These are phyloP conservation scores for Wickerhamomyces tratensis DNA, from an alignment of 805 yeast genomes.

Conservation along the genomic window DNA sequence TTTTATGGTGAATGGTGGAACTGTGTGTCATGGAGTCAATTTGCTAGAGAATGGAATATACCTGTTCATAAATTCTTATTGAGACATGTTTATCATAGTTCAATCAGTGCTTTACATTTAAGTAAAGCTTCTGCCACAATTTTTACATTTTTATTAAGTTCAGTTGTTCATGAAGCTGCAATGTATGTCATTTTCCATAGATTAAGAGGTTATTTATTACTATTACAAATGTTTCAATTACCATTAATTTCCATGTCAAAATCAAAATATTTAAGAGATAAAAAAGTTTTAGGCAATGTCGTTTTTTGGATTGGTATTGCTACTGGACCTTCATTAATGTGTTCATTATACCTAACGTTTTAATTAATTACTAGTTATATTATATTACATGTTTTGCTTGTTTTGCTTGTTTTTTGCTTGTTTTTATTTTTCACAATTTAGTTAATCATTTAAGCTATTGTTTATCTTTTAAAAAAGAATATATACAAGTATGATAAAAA, in stretches of 20 bases:
- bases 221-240: constrained; percentile 80
- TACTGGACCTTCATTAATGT: constrained; percentile 81
- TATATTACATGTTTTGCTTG: background rate
- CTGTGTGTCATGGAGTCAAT: constrained; percentile 86
- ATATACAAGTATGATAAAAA: too few relatives aligned
- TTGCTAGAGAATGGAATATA: constrained; percentile 87
- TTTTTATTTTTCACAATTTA: background rate
- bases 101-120: constrained; percentile 66
- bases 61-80: constrained; percentile 87
- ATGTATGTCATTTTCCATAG: constrained; percentile 83
- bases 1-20: constrained; percentile 99
- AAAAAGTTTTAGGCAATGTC: constrained; percentile 60
- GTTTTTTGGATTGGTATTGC: constrained; percentile 90
- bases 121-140: constrained; percentile 63
- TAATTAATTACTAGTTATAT: constrained; percentile 19
- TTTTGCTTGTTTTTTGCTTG: too few relatives aligned
- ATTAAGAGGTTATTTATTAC: constrained; percentile 69
- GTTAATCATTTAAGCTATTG: too few relatives aligned
- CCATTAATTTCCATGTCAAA: constrained; percentile 65
- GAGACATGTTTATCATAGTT: constrained; percentile 90
- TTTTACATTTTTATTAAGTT: constrained; percentile 69
- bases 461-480: too few relatives aligned
- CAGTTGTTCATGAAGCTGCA: constrained; percentile 81
- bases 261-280: constrained; percentile 44
- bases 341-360: constrained; percentile 74